A percentile compares a stretch with the other conserved stretches of the same genome.
These are phyloP conservation scores for Xylariaceae sp. DNA, from an alignment of 2,329 filamentous ascomycete species.

Conservation along the genomic window DNA sequence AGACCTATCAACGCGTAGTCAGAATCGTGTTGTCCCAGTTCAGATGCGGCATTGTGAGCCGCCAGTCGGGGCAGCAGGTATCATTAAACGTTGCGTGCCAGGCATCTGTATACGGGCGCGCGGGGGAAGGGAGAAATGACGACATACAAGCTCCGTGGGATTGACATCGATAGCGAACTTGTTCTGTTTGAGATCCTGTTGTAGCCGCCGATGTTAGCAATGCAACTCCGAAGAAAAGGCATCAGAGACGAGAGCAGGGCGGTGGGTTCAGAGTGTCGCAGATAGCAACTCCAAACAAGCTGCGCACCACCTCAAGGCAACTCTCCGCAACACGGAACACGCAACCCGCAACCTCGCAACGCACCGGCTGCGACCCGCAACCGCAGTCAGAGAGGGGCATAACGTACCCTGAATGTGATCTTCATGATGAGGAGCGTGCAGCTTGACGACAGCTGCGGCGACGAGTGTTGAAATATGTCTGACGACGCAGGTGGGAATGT, in stretches of 20 bases:
- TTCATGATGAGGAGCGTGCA: slow-evolving; percentile 50
- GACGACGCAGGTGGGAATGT: not conserved
- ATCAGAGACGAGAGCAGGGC: slow-evolving; percentile 6
- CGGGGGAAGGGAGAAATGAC: slow-evolving; percentile 27
- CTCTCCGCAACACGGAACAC: slow-evolving; percentile 10
- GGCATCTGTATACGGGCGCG: not conserved
- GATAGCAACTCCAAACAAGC: slow-evolving; percentile 13
- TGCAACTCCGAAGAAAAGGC: not conserved
- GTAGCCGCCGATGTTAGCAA: slow-evolving; percentile 5
- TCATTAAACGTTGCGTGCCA: not conserved
- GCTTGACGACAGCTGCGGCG: slow-evolving; percentile 23
- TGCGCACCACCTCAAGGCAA: slow-evolving; percentile 18
- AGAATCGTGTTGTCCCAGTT: slow-evolving; percentile 11
- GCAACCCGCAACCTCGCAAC: slow-evolving; percentile 1
- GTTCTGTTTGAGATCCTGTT: slow-evolving; percentile 93
- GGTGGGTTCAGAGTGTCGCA: slow-evolving; percentile 14
- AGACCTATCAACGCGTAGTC: slow-evolving; percentile 56
- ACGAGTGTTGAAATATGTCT: not conserved
- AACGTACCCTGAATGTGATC: slow-evolving; percentile 59
- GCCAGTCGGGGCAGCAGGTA: slow-evolving; percentile 4
- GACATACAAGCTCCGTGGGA: slow-evolving; percentile 79
- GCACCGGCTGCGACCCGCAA: not conserved
- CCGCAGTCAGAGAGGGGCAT: not conserved
- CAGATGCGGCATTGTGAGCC: not conserved
- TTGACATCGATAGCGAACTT: slow-evolving; percentile 97